Evolutionary conservation across 176 grass and related monocot genomes (phyloP).

Genomic region (Rhipidocladum racemiflorum): DNA sequence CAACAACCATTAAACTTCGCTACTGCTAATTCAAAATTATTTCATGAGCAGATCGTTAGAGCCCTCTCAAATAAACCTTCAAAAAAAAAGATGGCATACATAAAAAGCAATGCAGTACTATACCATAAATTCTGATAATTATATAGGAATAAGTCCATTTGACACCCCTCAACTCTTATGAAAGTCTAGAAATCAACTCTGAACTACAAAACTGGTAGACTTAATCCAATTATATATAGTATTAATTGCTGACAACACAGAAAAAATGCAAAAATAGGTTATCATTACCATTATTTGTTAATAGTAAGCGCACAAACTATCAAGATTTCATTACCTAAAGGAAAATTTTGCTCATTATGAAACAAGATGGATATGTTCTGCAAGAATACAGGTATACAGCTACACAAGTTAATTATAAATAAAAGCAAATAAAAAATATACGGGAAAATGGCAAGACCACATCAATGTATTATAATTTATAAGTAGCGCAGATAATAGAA

Average conservation of each 20-base stretch:
- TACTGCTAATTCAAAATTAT: background rate
- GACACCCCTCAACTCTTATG: too few species aligned
- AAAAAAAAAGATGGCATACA: background rate
- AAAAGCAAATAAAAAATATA: background rate
- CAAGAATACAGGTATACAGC: conserved; percentile 10
- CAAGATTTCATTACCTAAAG: background rate
- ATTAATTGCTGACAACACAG: background rate
- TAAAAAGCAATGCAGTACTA: background rate
- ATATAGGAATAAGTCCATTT: too few species aligned
- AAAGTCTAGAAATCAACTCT: too few species aligned
- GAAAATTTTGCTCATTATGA: background rate
- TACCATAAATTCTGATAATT: background rate
- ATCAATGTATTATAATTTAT: conserved; percentile 14
- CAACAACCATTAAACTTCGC: background rate
- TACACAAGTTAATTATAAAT: background rate
- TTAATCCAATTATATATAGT: background rate
- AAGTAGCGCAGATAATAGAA: background rate
- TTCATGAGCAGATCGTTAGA: background rate
- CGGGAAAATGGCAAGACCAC: background rate
- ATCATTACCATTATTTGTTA: background rate
- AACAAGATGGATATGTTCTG: background rate
- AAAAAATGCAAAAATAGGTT: background rate
- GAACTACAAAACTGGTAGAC: too few species aligned
- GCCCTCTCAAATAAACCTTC: background rate
- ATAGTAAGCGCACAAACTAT: background rate